Evolutionary conservation across 352 stramenopile species (phyloP), one percentile per base, ranked within the genome.

Genomic region (Peronospora belbahrii): DNA sequence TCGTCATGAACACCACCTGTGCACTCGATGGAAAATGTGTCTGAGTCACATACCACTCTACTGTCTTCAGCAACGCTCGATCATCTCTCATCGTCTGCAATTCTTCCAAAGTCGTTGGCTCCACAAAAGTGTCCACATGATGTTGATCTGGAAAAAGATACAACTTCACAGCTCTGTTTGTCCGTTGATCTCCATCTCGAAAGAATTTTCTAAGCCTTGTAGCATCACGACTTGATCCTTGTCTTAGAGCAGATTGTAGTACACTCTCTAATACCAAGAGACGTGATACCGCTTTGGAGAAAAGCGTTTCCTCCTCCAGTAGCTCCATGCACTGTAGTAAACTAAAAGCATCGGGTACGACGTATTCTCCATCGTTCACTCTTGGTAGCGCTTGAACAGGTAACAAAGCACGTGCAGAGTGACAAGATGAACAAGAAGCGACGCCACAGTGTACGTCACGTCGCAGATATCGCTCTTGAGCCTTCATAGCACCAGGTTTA

Each of bases 321-420:
- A 93, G 60, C 54, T 88, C 78, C 67, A 93, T 78, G 42, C 77
- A 85, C 54, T 85, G 74, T 34, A 88, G 30, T 35, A 93, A 42
- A 31, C 65, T 67, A 18, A 86, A 71, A 11, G 78, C 74, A 42
- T 93, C 81, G 0, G 81, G 81, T 8, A 89, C 61, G 13, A 93
- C 55, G 37, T 83, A 77, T 56, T 85, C 68, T 10, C 63, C 62
- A 3, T 53, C 30, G 1, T 50, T 32, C 2, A 76, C 72, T 0
- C 61, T 48, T 6, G 61, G 47, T 14, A 88, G 43, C 11, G 64
- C 41, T 4, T 67, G 56, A 61, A 1, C 2, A 15, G 60, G 60
- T 11, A 62, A 4, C 18, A 69, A 25, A 14, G 60, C 60, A n/a
- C 56, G 51, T 9, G 37, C 48, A 9, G 25, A 23, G 7, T 43